Evolutionary conservation across 1,284 basidiomycete species (phyloP).

Genomic region (Trichosporon sp.): DNA sequence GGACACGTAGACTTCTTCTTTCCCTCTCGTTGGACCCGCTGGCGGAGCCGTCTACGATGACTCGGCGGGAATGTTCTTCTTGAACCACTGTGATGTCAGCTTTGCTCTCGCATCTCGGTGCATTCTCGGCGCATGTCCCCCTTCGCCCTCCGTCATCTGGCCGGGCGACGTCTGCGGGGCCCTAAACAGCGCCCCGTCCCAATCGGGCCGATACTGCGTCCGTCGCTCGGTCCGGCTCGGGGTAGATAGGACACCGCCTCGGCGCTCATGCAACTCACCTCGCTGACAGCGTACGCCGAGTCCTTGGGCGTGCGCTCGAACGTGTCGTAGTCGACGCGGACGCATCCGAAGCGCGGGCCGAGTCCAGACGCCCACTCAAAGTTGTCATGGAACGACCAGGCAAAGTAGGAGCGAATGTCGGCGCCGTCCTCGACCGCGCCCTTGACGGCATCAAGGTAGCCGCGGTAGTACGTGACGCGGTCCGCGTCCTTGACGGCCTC

Average conservation of each 20-base stretch:
- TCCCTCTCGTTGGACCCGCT: too few relatives aligned
- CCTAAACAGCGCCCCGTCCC: too few relatives aligned
- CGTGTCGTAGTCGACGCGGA: constrained; percentile 62
- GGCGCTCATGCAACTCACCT: constrained; percentile 9
- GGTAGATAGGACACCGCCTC: too few relatives aligned
- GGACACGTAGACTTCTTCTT: too few relatives aligned
- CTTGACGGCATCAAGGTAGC: constrained; percentile 65
- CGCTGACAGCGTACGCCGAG: constrained; percentile 57
- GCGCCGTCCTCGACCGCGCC: constrained; percentile 70
- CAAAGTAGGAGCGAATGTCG: constrained; percentile 69
- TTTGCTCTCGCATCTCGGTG: not conserved
- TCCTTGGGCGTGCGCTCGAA: constrained; percentile 71
- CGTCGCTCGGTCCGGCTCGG: not conserved
- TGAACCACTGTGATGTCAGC: constrained; percentile 24
- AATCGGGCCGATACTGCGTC: not conserved
- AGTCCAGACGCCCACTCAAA: constrained; percentile 65
- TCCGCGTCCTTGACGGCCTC: constrained; percentile 64
- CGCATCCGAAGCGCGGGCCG: constrained; percentile 46
- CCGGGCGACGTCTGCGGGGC: too few relatives aligned
- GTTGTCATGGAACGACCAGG: constrained; percentile 62
- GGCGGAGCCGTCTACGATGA: too few relatives aligned
- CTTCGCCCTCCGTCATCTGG: too few relatives aligned
- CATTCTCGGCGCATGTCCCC: not conserved
- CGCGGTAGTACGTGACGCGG: constrained; percentile 69
- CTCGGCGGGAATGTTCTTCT: constrained; percentile 21